Evolutionary conservation across 2,329 filamentous ascomycete species (phyloP), one percentile per base, ranked within the genome.

Genomic region (Nothophaeocryptopus gaeumannii): DNA sequence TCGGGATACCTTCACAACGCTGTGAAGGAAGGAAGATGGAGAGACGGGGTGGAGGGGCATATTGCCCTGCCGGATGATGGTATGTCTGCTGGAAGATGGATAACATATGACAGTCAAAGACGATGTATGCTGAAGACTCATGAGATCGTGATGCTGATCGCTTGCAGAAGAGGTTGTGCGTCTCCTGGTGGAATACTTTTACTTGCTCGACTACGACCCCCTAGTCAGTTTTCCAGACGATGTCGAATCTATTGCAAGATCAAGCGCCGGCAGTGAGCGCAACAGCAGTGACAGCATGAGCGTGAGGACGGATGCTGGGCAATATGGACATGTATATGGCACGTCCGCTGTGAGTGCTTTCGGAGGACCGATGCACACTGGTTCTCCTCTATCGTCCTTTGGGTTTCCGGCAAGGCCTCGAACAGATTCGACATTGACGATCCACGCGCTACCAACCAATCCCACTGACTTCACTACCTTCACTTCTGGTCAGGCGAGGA

Each of bases 121-220:
- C 20, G 20, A 7, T 26, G 4, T 26, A 3, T 7, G 20, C 7
- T 26, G 20, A 26, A 26, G 4, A 26, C 20, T 26, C 20, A 26
- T 26, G 20, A 26, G 20, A 26, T 26, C 20, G 20, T 26, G 20
- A 26, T 7, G 20, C 20, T 26, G 20, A 26, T 26, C 20, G 20
- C 7, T 7, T 3, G 20, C 20, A 26, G 56, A 61, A 7, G 60
- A 60, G 43, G 45, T 62, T 29, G 53, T 63, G 15, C 32, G 55
- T n/a, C 49, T 61, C 2, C 38, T 63, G 5, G 45, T 63, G 33
- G 59, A 63, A 38, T 61, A 63, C 47, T 54, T 63, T 29, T 63
- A 61, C 43, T 43, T 59, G 9, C 55, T 63, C 8, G 58, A 63
- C 52, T 63, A 61, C 45, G 52, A 58, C 8, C 55, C 61, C 14